Evolutionary conservation across 1,284 basidiomycete species (phyloP).

Genomic region (Polyporus tsugae): DNA sequence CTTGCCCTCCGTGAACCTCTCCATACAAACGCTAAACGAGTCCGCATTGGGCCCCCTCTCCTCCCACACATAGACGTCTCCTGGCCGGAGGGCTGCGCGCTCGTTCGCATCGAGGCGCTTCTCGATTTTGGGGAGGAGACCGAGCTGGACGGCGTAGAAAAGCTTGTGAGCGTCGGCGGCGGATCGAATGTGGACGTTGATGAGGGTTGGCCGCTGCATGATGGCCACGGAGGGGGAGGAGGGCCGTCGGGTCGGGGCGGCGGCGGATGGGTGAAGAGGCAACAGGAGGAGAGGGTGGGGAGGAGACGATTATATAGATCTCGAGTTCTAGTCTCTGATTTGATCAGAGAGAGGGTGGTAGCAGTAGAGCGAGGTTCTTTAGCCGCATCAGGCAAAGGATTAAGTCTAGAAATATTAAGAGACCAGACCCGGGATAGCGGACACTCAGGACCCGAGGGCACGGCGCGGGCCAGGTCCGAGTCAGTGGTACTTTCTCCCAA

Average conservation of each 20-base stretch:
- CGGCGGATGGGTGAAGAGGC: constrained; percentile 30
- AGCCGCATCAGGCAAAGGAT: constrained; percentile 31
- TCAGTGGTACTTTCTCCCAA: constrained; percentile 28
- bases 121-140: constrained; percentile 50
- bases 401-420: constrained; percentile 27
- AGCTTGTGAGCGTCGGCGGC: constrained; percentile 52
- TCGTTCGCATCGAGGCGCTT: constrained; percentile 52
- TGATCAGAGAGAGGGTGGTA: constrained; percentile 28
- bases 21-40: constrained; percentile 50
- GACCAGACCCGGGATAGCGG: constrained; percentile 26
- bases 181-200: constrained; percentile 50
- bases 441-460: constrained; percentile 22
- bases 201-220: constrained; percentile 50
- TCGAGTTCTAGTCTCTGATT: constrained; percentile 29
- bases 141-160: constrained; percentile 52
- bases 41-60: constrained; percentile 49
- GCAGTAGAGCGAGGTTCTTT: constrained; percentile 27
- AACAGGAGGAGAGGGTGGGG: constrained; percentile 32
- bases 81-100: constrained; percentile 49
- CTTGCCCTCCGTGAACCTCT: constrained; percentile 52
- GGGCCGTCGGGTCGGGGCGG: constrained; percentile 32
- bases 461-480: constrained; percentile 20
- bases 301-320: constrained; percentile 39
- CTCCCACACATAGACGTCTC: constrained; percentile 55
- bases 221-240: constrained; percentile 25